Percentiles rank a stretch among this genome's conserved stretches.
Evolutionary conservation across 2,329 filamentous ascomycete genomes (phyloP).

Genomic region (Exophiala mesophila): DNA sequence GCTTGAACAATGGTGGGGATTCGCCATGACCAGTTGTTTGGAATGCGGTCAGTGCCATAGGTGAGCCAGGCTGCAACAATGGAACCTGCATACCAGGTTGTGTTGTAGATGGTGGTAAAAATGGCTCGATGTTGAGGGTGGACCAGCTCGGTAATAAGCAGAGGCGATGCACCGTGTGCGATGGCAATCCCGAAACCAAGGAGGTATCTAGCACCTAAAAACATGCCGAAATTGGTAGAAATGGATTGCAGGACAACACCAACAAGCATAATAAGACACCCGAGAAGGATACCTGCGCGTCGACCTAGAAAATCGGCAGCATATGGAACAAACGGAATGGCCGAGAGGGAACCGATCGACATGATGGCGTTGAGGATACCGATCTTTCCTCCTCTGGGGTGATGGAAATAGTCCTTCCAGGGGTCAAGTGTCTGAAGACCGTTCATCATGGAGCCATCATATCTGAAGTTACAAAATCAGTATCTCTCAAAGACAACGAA

Average conservation of each 20-base stretch:
- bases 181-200: slow-evolving; percentile 59
- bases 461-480: slow-evolving; percentile 6
- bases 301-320: slow-evolving; percentile 46
- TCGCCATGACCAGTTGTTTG: slow-evolving; percentile 52
- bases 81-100: slow-evolving; percentile 49
- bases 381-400: slow-evolving; percentile 19
- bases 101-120: slow-evolving; percentile 51
- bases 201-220: slow-evolving; percentile 56
- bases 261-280: slow-evolving; percentile 24
- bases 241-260: slow-evolving; percentile 31
- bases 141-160: slow-evolving; percentile 43
- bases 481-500: too few species aligned
- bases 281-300: slow-evolving; percentile 43
- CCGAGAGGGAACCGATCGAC: slow-evolving; percentile 43
- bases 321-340: slow-evolving; percentile 46
- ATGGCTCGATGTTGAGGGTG: slow-evolving; percentile 48
- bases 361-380: slow-evolving; percentile 24
- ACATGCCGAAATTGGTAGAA: slow-evolving; percentile 39
- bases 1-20: slow-evolving; percentile 65
- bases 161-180: slow-evolving; percentile 34
- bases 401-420: slow-evolving; percentile 25
- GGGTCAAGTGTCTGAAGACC: slow-evolving; percentile 17
- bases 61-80: slow-evolving; percentile 49
- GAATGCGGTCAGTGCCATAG: slow-evolving; percentile 43
- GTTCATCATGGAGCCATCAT: slow-evolving; percentile 27